Evolutionary conservation across 129 eudicot species (phyloP), one percentile per base, ranked within the genome.

Genomic region (Heracleum sosnowskyi): DNA sequence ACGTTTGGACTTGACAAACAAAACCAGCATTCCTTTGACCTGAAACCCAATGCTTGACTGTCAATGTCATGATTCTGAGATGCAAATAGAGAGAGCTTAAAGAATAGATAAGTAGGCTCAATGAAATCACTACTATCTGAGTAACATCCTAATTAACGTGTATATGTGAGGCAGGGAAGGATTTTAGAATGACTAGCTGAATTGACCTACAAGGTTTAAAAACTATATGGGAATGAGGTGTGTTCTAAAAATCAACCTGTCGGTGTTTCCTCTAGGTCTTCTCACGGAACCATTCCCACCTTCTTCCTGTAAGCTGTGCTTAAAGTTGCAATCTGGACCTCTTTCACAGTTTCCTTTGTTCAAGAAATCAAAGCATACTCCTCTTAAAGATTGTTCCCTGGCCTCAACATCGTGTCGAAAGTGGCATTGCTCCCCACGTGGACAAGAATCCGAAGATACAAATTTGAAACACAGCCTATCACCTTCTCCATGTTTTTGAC

Each of bases 21-120:
- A 90, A 95, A 95, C 99, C 99, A 95, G 85, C 99, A 95, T 77
- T 95, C 99, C 72, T 76, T 92, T 44, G 96, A 90, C 86, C 99
- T 95, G 85, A 75, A 83, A 82, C 42, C 53, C 69, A 81, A 12
- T 3, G 46, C 37, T 44, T 36, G 45, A 26, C 69, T 26, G 8
- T 47, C 24, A 45, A 24, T 34, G n/a, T 55, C 35, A 20, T 76
- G 47, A 35, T 15, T 40, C 4, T 11, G 33, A 66, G 35, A 83
- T 78, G 42, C 17, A 47, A 44, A 44, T 11, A 44, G 15, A 44
- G 45, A 42, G 16, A 44, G 47, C 47, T 11, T 8, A 74, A 11
- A 44, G 60, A 46, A 64, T 71, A 62, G 0, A 22, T 11, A 40
- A 40, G 28, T 40, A 29, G 70, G 31, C 18, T 29, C 20, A 63